phyloP scores from a whole-genome alignment of 2,329 filamentous ascomycete genomes.

The Cercospora zeae-maydis region DNA sequence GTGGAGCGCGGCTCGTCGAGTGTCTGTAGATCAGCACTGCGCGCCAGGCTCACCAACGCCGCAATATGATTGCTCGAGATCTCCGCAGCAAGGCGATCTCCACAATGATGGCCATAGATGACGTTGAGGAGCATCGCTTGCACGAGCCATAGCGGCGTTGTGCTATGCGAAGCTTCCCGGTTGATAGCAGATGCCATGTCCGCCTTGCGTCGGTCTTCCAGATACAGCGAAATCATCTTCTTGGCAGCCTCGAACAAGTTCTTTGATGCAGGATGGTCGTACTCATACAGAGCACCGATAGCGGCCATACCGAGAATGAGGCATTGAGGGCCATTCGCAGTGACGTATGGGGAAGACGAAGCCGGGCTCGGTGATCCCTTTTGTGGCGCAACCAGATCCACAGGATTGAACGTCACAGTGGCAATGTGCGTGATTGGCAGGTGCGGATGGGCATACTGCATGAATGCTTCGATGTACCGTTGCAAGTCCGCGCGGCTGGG shows the following conservation, averaged over 20 bases:
- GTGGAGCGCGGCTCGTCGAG: conserved; percentile 12
- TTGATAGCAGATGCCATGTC: conserved; percentile 65
- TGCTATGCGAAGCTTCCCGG: conserved; percentile 40
- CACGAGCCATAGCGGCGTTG: conserved; percentile 85
- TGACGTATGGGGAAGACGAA: conserved; percentile 23
- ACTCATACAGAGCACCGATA: conserved; percentile 82
- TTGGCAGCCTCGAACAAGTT: conserved; percentile 90
- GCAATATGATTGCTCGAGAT: conserved; percentile 91
- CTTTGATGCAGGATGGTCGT: conserved; percentile 72
- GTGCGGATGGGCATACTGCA: conserved; percentile 90
- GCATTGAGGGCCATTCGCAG: conserved; percentile 70
- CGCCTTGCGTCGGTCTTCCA: conserved; percentile 84
- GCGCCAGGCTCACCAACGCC: conserved; percentile 82
- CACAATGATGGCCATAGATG: conserved; percentile 91
- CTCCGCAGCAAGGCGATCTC: conserved; percentile 84
- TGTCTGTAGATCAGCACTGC: conserved; percentile 74
- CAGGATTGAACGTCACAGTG: conserved; percentile 83
- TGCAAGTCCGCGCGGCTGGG: conserved; percentile 83
- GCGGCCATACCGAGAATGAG: conserved; percentile 83
- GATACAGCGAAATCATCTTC: conserved; percentile 88
- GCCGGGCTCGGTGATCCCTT: conserved; percentile 47
- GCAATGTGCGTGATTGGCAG: conserved; percentile 91
- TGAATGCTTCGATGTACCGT: conserved; percentile 84
- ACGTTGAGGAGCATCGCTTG: conserved; percentile 97
- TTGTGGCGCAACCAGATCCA: conserved; percentile 55